Evolutionary conservation across 495 filamentous ascomycete genomes (phyloP).

Genomic region (Daldinia caldariorum): DNA sequence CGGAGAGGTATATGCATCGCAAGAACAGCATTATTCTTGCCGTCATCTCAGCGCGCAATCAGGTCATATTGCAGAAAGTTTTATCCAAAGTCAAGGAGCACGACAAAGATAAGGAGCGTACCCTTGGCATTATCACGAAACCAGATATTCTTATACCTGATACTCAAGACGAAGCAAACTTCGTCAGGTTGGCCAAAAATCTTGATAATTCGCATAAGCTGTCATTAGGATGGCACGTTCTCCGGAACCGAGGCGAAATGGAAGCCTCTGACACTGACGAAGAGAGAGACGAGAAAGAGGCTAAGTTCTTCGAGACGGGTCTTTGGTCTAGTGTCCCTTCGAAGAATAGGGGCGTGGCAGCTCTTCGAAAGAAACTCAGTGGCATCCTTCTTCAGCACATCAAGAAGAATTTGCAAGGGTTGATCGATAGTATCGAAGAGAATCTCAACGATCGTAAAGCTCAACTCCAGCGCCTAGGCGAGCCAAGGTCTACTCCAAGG

Average conservation of each 20-base stretch:
- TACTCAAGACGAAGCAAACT: slow-evolving; percentile 55
- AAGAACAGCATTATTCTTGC: slow-evolving; percentile 66
- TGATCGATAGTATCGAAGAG: slow-evolving; percentile 46
- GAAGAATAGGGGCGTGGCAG: slow-evolving; percentile 42
- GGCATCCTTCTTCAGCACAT: slow-evolving; percentile 47
- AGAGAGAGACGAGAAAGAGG: slow-evolving; percentile 54
- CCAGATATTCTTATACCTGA: slow-evolving; percentile 57
- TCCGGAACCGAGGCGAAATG: slow-evolving; percentile 67
- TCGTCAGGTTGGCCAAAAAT: slow-evolving; percentile 62
- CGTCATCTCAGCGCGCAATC: slow-evolving; percentile 63
- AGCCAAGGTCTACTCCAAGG: slow-evolving; percentile 29
- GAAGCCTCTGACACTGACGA: slow-evolving; percentile 41
- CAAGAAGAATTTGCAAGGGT: slow-evolving; percentile 39
- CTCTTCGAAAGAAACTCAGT: slow-evolving; percentile 49
- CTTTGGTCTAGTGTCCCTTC: slow-evolving; percentile 50
- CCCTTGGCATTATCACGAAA: slow-evolving; percentile 69
- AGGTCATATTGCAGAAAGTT: slow-evolving; percentile 61
- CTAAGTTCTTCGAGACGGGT: slow-evolving; percentile 52
- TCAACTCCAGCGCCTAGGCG: slow-evolving; percentile 26
- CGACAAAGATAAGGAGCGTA: slow-evolving; percentile 60
- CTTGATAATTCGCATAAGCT: slow-evolving; percentile 58
- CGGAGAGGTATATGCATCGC: slow-evolving; percentile 67
- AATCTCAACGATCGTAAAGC: slow-evolving; percentile 18
- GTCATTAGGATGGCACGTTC: slow-evolving; percentile 72
- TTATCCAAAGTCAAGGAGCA: slow-evolving; percentile 52